A percentile compares a stretch with the other conserved stretches of the same genome.
phyloP scores from a whole-genome alignment of 768 basidiomycete genomes.

The Tulasnella sp. region DNA sequence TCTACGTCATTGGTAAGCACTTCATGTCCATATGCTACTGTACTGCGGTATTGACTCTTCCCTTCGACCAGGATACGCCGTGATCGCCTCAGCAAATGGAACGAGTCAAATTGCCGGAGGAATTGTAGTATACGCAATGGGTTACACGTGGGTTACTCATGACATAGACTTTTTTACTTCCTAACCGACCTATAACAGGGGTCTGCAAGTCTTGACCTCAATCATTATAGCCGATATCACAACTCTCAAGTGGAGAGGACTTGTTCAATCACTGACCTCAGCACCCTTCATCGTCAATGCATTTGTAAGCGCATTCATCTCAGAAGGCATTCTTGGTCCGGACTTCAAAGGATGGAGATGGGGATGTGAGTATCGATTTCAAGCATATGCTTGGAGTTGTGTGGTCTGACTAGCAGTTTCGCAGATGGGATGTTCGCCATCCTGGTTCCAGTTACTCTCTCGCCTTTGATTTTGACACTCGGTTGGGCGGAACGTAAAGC shows the following conservation, averaged over 20 bases:
- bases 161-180: constrained; percentile 17
- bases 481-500: constrained; percentile 43
- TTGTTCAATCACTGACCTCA: constrained; percentile 36
- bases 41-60: constrained; percentile 24
- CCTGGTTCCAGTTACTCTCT: constrained; percentile 37
- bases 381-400: not conserved
- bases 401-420: too few relatives aligned
- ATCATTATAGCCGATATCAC: constrained; percentile 53
- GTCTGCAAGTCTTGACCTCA: constrained; percentile 49
- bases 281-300: constrained; percentile 48
- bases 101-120: constrained; percentile 39
- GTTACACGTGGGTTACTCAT: constrained; percentile 40
- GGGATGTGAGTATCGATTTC: constrained; percentile 38
- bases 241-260: constrained; percentile 42
- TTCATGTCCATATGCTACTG: constrained; percentile 35
- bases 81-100: constrained; percentile 39
- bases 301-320: constrained; percentile 51
- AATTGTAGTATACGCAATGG: constrained; percentile 39
- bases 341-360: constrained; percentile 52
- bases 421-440: constrained; percentile 47
- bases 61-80: constrained; percentile 33
- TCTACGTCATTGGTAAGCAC: constrained; percentile 36
- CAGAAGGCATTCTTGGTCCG: constrained; percentile 33
- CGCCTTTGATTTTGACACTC: constrained; percentile 41
- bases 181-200: constrained; percentile 26